Conservation (phyloP, 345 rosid genomes). For the Erysimum cheiranthoides region DNA sequence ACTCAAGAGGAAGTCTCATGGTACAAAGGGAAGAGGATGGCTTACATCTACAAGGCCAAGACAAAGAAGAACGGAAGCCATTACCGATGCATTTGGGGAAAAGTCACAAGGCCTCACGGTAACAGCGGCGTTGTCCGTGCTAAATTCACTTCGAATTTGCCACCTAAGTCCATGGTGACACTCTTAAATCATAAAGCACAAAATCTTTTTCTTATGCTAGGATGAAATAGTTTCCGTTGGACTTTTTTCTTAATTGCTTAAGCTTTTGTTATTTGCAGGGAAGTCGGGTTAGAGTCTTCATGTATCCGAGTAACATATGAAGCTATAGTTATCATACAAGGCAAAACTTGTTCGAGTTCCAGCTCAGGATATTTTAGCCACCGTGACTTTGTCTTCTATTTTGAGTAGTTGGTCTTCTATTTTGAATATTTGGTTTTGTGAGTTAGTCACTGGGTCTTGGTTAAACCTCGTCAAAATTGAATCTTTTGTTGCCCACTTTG, state of each 20-base stretch:
- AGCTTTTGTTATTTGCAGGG: conserved; percentile 45
- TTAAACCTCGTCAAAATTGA: neutral
- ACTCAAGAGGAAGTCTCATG: conserved; percentile 57
- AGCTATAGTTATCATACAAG: neutral
- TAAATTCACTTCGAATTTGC: conserved; percentile 70
- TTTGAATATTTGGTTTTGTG: neutral
- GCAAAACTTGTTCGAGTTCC: no score
- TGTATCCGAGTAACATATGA: conserved; percentile 59
- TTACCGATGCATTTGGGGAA: conserved; percentile 69
- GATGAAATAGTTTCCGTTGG: neutral
- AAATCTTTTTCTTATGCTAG: neutral
- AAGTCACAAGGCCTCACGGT: conserved; percentile 60
- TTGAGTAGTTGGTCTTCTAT: neutral
- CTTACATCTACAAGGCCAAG: no score
- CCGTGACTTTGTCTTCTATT: no score
- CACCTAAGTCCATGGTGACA: conserved; percentile 69
- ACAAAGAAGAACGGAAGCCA: conserved; percentile 56
- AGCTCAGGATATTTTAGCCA: no score
- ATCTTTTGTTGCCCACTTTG: neutral
- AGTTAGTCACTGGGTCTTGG: neutral
- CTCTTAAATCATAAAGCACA: neutral
- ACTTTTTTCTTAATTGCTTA: no score
- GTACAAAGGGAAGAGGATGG: conserved; percentile 62
- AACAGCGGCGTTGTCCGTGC: conserved; percentile 25
- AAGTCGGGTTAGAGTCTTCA: conserved; percentile 60